A percentile compares a stretch with the other conserved stretches of the same genome.
Conservation (phyloP, 192 early-diverging fungal genomes). For the Podila verticillata region DNA sequence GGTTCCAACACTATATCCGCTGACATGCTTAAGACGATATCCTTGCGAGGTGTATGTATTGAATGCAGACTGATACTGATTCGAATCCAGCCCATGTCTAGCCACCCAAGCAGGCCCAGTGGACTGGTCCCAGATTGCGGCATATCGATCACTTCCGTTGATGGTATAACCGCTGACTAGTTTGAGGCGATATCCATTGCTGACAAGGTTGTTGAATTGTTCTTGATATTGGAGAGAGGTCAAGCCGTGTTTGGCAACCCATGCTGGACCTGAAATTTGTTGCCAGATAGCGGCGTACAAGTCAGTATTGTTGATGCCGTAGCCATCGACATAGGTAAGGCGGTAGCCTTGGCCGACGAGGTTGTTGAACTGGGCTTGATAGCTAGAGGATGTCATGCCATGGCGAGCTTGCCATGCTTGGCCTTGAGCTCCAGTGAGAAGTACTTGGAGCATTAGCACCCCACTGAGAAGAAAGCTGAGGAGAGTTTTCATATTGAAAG, state of each 20-base stretch:
- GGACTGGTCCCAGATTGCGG: constrained; percentile 1
- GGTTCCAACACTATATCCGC: background rate
- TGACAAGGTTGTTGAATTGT: background rate
- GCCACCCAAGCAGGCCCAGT: constrained; percentile 1
- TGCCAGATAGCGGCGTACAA: background rate
- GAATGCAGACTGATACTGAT: background rate
- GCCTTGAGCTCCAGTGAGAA: background rate
- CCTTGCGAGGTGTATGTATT: background rate
- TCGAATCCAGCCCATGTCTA: background rate
- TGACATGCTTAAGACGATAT: background rate
- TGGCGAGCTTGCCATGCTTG: background rate
- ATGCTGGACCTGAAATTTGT: background rate
- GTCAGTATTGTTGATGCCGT: background rate
- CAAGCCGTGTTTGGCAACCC: background rate
- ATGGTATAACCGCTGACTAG: background rate
- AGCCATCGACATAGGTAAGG: background rate
- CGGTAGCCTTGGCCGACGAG: constrained; percentile 1
- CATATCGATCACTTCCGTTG: background rate
- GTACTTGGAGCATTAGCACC: background rate
- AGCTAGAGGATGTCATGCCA: background rate
- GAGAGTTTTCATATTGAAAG: background rate
- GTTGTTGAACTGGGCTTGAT: background rate
- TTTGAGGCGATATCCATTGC: background rate
- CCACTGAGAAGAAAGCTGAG: background rate
- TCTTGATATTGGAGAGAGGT: background rate